These are phyloP conservation scores for Chaetomium cochliodes DNA, from an alignment of 495 filamentous ascomycete species.

Conservation along the genomic window DNA sequence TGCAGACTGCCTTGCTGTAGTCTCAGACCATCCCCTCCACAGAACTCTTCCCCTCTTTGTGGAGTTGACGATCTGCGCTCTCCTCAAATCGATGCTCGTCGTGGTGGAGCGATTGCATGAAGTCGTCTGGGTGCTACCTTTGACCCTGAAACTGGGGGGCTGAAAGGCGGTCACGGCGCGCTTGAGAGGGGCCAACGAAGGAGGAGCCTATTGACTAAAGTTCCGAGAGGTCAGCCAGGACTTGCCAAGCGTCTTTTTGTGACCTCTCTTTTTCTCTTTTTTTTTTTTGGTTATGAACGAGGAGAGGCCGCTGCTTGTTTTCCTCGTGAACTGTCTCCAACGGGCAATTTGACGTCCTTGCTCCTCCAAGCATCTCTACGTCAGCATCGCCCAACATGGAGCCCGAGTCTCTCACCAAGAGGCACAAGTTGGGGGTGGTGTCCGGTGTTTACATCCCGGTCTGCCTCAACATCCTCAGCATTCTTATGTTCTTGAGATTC, in stretches of 20 bases:
- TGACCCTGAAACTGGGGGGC: not conserved
- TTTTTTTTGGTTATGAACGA: constrained; percentile 2
- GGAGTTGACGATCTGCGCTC: constrained; percentile 17
- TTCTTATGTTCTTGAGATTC: constrained; percentile 88
- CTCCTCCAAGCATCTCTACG: not conserved
- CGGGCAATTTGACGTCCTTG: not conserved
- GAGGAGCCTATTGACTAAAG: not conserved
- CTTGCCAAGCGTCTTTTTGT: not conserved
- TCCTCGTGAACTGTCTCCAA: not conserved
- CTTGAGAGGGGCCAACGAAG: not conserved
- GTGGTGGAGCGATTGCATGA: constrained; percentile 12
- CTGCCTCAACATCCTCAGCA: constrained; percentile 84
- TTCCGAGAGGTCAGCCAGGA: not conserved
- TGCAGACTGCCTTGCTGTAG: not conserved
- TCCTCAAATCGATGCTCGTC: constrained; percentile 14
- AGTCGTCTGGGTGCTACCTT: not conserved
- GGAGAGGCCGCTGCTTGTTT: not conserved
- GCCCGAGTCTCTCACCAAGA: constrained; percentile 35
- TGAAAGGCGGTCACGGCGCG: constrained; percentile 10
- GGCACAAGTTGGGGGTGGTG: constrained; percentile 66
- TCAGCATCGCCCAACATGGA: constrained; percentile 33
- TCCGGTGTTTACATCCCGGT: constrained; percentile 85
- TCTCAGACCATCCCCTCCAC: not conserved
- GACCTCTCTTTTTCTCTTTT: not conserved
- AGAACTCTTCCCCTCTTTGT: constrained; percentile 4